These are phyloP conservation scores for Ambrosia trifida DNA, from an alignment of 129 eudicot genomes.

Conservation along the genomic window DNA sequence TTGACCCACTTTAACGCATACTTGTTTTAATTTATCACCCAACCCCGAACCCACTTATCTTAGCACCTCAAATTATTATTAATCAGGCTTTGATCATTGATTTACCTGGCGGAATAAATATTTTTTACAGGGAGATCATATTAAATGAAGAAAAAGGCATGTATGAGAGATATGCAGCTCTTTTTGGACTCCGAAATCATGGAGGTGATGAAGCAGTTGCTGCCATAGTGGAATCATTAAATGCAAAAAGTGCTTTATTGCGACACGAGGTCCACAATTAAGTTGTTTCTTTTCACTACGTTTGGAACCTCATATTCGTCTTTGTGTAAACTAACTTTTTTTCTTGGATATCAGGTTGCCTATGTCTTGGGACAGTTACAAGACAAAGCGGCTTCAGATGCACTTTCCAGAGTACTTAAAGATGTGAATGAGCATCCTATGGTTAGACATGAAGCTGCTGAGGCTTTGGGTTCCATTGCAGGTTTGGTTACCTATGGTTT, in stretches of 20 bases:
- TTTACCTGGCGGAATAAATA: not conserved
- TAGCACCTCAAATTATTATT: not conserved
- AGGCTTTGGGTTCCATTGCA: slow-evolving; percentile 98
- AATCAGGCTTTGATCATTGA: not conserved
- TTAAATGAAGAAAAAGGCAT: slow-evolving; percentile 73
- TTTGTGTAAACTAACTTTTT: not conserved
- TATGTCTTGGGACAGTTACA: slow-evolving; percentile 96
- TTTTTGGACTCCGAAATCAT: slow-evolving; percentile 90
- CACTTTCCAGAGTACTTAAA: slow-evolving; percentile 66
- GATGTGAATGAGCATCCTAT: slow-evolving; percentile 94
- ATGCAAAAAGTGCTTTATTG: slow-evolving; percentile 91
- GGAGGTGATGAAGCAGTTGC: slow-evolving; percentile 82
- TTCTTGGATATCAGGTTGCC: slow-evolving; percentile 64
- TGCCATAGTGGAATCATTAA: slow-evolving; percentile 78
- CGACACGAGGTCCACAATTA: slow-evolving; percentile 70
- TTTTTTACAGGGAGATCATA: slow-evolving; percentile 54
- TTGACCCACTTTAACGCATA: not conserved
- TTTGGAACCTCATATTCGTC: not conserved
- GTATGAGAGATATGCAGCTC: slow-evolving; percentile 86
- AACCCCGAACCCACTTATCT: not conserved
- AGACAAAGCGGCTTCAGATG: slow-evolving; percentile 81
- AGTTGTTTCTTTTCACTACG: not conserved
- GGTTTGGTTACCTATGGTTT: slow-evolving; percentile 35
- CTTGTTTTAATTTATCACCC: not conserved
- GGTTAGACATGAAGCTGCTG: slow-evolving; percentile 99